phyloP scores from a whole-genome alignment of 177 flowering plant genomes.

The Vitis hybrid region DNA sequence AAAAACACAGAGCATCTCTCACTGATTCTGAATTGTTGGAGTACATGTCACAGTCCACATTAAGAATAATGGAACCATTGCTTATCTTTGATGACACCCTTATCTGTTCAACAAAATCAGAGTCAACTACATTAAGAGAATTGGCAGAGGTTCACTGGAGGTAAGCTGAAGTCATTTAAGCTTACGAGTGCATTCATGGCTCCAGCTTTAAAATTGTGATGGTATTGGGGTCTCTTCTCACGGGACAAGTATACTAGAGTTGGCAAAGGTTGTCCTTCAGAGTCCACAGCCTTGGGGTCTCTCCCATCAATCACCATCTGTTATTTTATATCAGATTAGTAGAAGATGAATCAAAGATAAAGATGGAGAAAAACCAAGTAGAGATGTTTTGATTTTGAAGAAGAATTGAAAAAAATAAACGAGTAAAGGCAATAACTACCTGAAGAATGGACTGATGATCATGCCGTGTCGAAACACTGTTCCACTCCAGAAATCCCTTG shows the following conservation, averaged over 20 bases:
- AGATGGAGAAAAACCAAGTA: no score
- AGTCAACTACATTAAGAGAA: conserved; percentile 10
- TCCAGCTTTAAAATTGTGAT: conserved; percentile 69
- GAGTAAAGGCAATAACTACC: conserved; percentile 2
- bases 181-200: conserved; percentile 62
- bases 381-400: no score
- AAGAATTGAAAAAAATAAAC: no score
- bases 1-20: conserved; percentile 23
- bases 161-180: not conserved
- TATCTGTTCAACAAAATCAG: conserved; percentile 11
- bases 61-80: conserved; percentile 36
- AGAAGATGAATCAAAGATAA: no score
- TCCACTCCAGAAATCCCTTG: conserved; percentile 24
- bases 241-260: conserved; percentile 62
- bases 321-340: not conserved
- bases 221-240: conserved; percentile 48
- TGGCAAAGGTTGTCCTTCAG: conserved; percentile 45
- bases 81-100: conserved; percentile 19
- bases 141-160: not conserved
- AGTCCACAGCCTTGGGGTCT: conserved; percentile 31
- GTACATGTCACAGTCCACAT: conserved; percentile 49
- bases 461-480: not conserved
- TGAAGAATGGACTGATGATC: conserved; percentile 32
- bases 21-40: no score
- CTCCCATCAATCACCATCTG: conserved; percentile 54